Evolutionary conservation across 2,329 filamentous ascomycete genomes (phyloP).

Genomic region (Colletotrichum sp.): DNA sequence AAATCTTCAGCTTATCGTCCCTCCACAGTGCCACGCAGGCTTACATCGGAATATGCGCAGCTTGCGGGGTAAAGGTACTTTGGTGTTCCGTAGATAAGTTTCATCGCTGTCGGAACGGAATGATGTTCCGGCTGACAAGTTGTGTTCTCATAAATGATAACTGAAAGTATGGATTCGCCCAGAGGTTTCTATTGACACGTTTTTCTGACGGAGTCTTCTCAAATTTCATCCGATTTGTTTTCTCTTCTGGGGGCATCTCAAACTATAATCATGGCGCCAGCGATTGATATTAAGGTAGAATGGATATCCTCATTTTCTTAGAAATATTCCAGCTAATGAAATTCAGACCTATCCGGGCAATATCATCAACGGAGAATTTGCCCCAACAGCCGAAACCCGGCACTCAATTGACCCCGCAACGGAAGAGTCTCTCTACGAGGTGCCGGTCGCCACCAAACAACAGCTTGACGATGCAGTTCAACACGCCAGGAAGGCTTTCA

Average conservation of each 20-base stretch:
- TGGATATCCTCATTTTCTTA: rapidly evolving
- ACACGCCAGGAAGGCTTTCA: constrained; percentile 30
- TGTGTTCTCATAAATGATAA: not conserved
- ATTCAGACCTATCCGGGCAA: constrained; percentile 18
- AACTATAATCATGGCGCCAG: not conserved
- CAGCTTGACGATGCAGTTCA: constrained; percentile 35
- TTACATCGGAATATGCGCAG: not conserved
- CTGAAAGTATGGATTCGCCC: not conserved
- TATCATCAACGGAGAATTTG: constrained; percentile 26
- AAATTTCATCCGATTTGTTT: not conserved
- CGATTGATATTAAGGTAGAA: not conserved
- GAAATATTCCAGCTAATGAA: not conserved
- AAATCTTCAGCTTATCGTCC: not conserved
- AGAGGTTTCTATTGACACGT: not conserved
- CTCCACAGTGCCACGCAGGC: not conserved
- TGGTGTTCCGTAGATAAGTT: not conserved
- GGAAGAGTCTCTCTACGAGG: constrained; percentile 33
- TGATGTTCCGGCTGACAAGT: not conserved
- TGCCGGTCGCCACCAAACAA: constrained; percentile 30
- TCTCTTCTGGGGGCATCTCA: not conserved
- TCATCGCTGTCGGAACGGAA: not conserved
- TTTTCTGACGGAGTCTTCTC: not conserved
- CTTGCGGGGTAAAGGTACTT: not conserved
- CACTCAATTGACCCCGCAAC: constrained; percentile 35
- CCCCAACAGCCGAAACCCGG: constrained; percentile 19